phyloP scores from a whole-genome alignment of 208 protist species.

The Novymonas esmeraldas region DNA sequence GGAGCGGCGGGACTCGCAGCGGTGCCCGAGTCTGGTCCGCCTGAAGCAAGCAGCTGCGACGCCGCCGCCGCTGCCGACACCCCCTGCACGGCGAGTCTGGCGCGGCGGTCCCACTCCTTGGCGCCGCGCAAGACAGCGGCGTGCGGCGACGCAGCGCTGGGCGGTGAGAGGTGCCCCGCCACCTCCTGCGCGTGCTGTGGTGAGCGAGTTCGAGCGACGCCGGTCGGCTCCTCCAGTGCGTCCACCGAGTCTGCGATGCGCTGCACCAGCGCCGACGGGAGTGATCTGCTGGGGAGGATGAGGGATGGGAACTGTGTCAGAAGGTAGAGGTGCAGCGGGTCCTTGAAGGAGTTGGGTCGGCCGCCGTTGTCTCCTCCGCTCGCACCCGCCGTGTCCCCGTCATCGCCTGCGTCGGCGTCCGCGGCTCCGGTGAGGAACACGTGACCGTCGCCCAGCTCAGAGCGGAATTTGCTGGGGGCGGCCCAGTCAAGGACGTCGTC shows the following conservation, averaged over 20 bases:
- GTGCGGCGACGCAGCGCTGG: neutral
- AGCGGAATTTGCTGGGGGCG: conserved; percentile 56
- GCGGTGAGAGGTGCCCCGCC: neutral
- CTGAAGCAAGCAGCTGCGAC: conserved; percentile 11
- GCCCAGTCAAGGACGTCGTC: conserved; percentile 49
- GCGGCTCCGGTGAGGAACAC: conserved; percentile 76
- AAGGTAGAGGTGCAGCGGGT: conserved; percentile 13
- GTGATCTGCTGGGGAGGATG: neutral
- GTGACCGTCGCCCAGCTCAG: conserved; percentile 53
- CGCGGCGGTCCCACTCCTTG: conserved; percentile 30
- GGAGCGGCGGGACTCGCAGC: too few species aligned
- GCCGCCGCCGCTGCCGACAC: conserved; percentile 12
- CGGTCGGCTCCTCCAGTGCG: neutral
- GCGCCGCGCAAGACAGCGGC: conserved; percentile 17
- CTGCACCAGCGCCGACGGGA: neutral
- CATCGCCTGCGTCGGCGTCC: conserved; percentile 24
- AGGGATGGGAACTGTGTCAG: conserved; percentile 8
- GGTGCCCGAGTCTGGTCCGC: too few species aligned
- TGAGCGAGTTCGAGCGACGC: neutral
- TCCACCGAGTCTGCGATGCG: neutral
- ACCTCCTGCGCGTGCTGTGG: neutral
- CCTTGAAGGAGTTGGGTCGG: neutral
- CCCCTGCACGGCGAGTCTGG: conserved; percentile 16
- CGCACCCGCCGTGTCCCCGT: neutral
- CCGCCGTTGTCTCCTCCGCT: neutral